Evolutionary conservation across 2,329 filamentous ascomycete genomes (phyloP).

Genomic region (Diaporthe australafricana): DNA sequence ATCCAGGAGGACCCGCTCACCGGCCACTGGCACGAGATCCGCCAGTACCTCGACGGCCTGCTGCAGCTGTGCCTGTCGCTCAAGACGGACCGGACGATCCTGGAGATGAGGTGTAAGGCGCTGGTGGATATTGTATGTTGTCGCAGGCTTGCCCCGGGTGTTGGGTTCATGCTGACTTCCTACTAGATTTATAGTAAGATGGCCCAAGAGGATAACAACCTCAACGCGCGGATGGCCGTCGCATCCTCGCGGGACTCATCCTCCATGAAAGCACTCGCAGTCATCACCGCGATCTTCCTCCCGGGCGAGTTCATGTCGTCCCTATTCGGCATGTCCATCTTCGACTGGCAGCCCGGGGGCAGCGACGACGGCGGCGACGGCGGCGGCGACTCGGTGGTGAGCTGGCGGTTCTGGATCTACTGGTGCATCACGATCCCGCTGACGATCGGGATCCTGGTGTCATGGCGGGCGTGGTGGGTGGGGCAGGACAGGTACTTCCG

Average conservation of each 20-base stretch:
- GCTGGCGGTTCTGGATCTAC: slow-evolving; percentile 58
- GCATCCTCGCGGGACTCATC: slow-evolving; percentile 56
- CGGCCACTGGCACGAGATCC: slow-evolving; percentile 58
- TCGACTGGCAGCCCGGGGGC: slow-evolving; percentile 56
- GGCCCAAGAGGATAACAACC: slow-evolving; percentile 61
- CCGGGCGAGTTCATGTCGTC: slow-evolving; percentile 59
- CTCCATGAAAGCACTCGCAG: slow-evolving; percentile 60
- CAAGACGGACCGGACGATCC: slow-evolving; percentile 59
- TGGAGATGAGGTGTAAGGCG: slow-evolving; percentile 58
- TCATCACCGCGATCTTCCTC: slow-evolving; percentile 61
- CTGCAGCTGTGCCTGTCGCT: slow-evolving; percentile 57
- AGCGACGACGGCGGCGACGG: slow-evolving; percentile 50
- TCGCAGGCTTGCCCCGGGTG: too few species aligned
- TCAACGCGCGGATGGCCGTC: slow-evolving; percentile 55
- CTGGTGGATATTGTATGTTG: slow-evolving; percentile 58
- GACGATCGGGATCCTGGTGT: slow-evolving; percentile 54
- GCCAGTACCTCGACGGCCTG: slow-evolving; percentile 58
- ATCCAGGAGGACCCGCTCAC: slow-evolving; percentile 44
- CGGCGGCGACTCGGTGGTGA: slow-evolving; percentile 48
- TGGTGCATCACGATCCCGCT: slow-evolving; percentile 58
- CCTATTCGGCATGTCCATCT: slow-evolving; percentile 60
- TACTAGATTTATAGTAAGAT: slow-evolving; percentile 59
- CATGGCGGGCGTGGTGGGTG: slow-evolving; percentile 61
- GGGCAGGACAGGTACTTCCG: slow-evolving; percentile 59
- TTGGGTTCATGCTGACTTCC: slow-evolving; percentile 19